These are phyloP conservation scores for Pythium periplocum DNA, from an alignment of 352 stramenopile genomes.

Conservation along the genomic window DNA sequence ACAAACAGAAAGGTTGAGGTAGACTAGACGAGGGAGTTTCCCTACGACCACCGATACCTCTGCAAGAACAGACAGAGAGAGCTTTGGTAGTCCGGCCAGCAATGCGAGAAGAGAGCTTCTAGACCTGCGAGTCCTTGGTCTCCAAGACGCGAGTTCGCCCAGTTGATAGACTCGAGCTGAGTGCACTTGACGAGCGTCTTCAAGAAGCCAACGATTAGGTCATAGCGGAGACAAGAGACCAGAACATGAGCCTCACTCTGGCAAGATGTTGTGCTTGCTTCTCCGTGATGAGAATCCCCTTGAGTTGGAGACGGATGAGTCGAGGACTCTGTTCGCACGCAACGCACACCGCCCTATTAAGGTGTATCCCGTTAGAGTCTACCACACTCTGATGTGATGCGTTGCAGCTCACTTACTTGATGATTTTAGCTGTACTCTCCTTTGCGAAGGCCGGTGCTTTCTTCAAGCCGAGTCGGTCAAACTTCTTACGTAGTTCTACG, in stretches of 20 bases:
- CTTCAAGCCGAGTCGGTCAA: conserved; percentile 50
- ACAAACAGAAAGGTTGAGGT: conserved; percentile 40
- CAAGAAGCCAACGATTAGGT: too few relatives aligned
- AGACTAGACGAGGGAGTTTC: conserved; percentile 29
- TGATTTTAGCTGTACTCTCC: conserved; percentile 20
- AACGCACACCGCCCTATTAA: conserved; percentile 7
- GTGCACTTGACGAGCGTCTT: conserved; percentile 11
- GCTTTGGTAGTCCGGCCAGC: too few relatives aligned
- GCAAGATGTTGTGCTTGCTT: conserved; percentile 2
- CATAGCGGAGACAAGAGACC: too few relatives aligned
- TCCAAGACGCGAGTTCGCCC: conserved; percentile 3
- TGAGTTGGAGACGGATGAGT: conserved; percentile 10
- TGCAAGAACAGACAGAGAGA: too few relatives aligned
- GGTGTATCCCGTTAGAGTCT: too few relatives aligned
- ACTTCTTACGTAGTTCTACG: conserved; percentile 53
- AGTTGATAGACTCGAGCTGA: conserved; percentile 12
- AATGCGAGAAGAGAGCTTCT: conserved; percentile 12
- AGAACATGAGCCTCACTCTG: conserved; percentile 4
- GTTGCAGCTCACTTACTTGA: conserved; percentile 21
- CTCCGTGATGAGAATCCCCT: conserved; percentile 12
- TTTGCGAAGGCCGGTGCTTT: conserved; percentile 34
- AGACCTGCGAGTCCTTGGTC: conserved; percentile 16
- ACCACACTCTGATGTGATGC: not conserved
- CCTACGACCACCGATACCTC: conserved; percentile 17
- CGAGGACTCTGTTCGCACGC: conserved; percentile 5